These are phyloP conservation scores for Coccinonectria pachysandricola DNA, from an alignment of 2,329 filamentous ascomycete genomes.

Conservation along the genomic window DNA sequence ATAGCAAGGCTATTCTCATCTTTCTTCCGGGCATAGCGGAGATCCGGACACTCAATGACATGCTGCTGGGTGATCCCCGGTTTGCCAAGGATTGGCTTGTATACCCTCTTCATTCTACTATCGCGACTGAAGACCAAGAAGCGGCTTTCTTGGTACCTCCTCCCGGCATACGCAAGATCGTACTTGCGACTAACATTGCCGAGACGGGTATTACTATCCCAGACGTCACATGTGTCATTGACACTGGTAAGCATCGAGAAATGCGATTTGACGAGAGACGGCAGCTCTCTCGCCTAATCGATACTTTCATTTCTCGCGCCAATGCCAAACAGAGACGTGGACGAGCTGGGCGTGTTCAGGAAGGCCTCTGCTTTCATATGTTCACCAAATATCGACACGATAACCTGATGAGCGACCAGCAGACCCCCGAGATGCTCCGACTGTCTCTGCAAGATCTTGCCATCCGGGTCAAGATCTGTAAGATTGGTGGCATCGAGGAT, in stretches of 20 bases:
- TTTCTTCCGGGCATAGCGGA: constrained; percentile 94
- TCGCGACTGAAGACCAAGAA: constrained; percentile 94
- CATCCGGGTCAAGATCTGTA: constrained; percentile 95
- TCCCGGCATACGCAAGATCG: constrained; percentile 76
- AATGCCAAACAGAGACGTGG: constrained; percentile 94
- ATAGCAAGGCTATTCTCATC: constrained; percentile 85
- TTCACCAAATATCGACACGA: constrained; percentile 89
- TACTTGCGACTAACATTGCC: constrained; percentile 94
- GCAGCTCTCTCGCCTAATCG: constrained; percentile 81
- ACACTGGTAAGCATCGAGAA: constrained; percentile 93
- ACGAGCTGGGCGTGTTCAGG: constrained; percentile 87
- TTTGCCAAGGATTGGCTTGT: constrained; percentile 75
- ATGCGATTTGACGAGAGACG: constrained; percentile 93
- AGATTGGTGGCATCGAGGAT: constrained; percentile 84
- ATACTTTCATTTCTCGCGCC: constrained; percentile 89
- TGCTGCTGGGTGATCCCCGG: constrained; percentile 63
- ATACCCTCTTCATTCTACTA: constrained; percentile 85
- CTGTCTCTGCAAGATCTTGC: constrained; percentile 90
- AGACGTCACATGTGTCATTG: constrained; percentile 92
- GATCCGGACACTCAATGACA: constrained; percentile 78
- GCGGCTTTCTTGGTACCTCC: constrained; percentile 82
- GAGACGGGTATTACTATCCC: constrained; percentile 98
- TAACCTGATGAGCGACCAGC: constrained; percentile 74
- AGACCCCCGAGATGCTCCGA: constrained; percentile 92
- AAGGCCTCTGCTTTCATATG: constrained; percentile 90